A percentile compares a stretch with the other conserved stretches of the same genome.
Evolutionary conservation across 1,284 basidiomycete genomes (phyloP).

Genomic region (Puccinia polysora): DNA sequence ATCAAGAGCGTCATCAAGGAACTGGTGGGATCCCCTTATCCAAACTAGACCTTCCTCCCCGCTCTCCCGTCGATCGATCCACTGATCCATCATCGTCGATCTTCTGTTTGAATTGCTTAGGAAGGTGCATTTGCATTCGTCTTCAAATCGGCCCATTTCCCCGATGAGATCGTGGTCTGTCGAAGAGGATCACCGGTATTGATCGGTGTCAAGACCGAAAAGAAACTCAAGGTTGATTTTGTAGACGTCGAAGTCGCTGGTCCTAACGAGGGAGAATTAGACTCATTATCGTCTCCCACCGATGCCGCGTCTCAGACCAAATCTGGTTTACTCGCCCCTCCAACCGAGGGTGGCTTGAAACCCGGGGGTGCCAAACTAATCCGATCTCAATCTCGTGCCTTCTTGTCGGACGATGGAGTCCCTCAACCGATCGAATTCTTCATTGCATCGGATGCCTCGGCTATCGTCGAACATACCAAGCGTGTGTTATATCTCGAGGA

Average conservation of each 20-base stretch:
- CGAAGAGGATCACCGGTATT: slow-evolving; percentile 94
- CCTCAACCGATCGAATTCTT: slow-evolving; percentile 99
- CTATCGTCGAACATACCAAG: slow-evolving; percentile 98
- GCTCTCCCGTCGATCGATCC: no score
- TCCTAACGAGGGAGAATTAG: slow-evolving; percentile 61
- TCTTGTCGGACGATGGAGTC: slow-evolving; percentile 96
- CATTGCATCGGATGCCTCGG: slow-evolving; percentile 93
- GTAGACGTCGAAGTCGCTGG: slow-evolving; percentile 93
- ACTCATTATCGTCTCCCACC: slow-evolving; percentile 42
- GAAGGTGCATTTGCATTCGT: slow-evolving; percentile 99
- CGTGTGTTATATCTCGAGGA: slow-evolving; percentile 98
- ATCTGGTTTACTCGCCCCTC: slow-evolving; percentile 40
- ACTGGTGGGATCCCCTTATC: no score
- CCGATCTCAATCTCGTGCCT: slow-evolving; percentile 92
- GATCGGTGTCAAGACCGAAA: slow-evolving; percentile 98
- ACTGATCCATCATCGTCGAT: no score
- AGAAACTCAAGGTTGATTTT: slow-evolving; percentile 99
- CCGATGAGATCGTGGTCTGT: slow-evolving; percentile 90
- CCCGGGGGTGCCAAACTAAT: slow-evolving; percentile 70
- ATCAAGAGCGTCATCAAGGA: slow-evolving; percentile 96
- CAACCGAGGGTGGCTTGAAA: slow-evolving; percentile 53
- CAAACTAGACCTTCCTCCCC: no score
- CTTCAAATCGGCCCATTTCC: slow-evolving; percentile 96
- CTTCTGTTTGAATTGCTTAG: no score
- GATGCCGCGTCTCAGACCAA: slow-evolving; percentile 42